These are phyloP conservation scores for Paxillus rubicundulus DNA, from an alignment of 768 basidiomycete species.

Conservation along the genomic window DNA sequence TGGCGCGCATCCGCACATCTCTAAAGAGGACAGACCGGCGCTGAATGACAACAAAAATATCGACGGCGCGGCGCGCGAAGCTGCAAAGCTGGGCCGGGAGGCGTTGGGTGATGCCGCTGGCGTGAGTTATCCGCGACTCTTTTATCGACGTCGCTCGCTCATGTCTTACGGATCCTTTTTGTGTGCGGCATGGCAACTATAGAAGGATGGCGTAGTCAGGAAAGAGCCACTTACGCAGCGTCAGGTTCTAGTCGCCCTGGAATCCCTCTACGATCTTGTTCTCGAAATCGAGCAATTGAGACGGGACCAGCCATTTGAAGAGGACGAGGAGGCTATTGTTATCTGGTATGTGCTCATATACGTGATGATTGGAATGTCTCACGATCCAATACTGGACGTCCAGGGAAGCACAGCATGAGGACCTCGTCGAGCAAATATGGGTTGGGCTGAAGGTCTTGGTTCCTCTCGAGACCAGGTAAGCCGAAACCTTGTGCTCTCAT, in stretches of 20 bases:
- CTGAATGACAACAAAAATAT: slow-evolving; percentile 30
- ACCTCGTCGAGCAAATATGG: slow-evolving; percentile 73
- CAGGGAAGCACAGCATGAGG: slow-evolving; percentile 59
- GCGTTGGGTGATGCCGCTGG: slow-evolving; percentile 62
- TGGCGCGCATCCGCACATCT: slow-evolving; percentile 48
- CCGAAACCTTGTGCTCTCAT: not conserved
- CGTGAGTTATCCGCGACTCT: slow-evolving; percentile 32
- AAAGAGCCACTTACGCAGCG: slow-evolving; percentile 77
- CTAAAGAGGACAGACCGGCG: slow-evolving; percentile 47
- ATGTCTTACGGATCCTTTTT: not conserved
- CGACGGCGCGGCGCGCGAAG: slow-evolving; percentile 66
- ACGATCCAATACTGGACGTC: slow-evolving; percentile 2
- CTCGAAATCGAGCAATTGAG: slow-evolving; percentile 83
- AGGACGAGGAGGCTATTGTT: slow-evolving; percentile 42
- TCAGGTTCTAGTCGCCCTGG: slow-evolving; percentile 74
- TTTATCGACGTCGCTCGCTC: slow-evolving; percentile 10
- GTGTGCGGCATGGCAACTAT: slow-evolving; percentile 2
- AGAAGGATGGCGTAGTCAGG: slow-evolving; percentile 63
- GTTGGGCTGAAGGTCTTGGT: slow-evolving; percentile 80
- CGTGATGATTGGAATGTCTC: not conserved
- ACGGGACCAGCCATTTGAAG: slow-evolving; percentile 65
- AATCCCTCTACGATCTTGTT: slow-evolving; percentile 81
- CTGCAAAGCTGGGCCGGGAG: slow-evolving; percentile 71
- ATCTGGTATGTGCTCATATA: slow-evolving; percentile 43
- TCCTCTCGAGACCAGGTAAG: slow-evolving; percentile 89